Base-by-base conservation (phyloP, 345 rosid genomes). In the Salix purpurea region DNA sequence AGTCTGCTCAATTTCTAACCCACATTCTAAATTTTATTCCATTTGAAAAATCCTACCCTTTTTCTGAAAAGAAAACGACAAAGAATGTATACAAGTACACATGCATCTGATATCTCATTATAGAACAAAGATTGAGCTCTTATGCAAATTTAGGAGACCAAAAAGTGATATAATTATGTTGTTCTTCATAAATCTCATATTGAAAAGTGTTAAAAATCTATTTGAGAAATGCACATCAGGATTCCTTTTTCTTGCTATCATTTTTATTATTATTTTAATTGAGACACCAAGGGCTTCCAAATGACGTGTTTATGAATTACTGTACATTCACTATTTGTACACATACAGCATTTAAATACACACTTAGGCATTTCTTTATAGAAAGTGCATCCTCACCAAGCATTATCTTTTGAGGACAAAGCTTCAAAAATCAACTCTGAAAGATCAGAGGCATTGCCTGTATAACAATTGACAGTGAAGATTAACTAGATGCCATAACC, bases 391-490 rank as follows among this genome's bases (percentile, higher is more conserved):
- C 60, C 88, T 81, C 78, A 91, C 98, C 97, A 94, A 12, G 97
- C 98, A 44, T 73, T 2, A 71, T 94, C 97, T 84, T 83, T 88
- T 12, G 87, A 52, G 19, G 98, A 94, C 84, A 62, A 86, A 72
- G 96, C 98, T 87, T 94, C 98, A 82, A 84, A 94, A 77, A 85
- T 83, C 74, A 92, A 78, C 60, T 89, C 97, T 74, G 89, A 64
- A 13, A 87, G 80, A 83, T 90, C 91, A 39, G 85, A 74, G 34
- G 76, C 81, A 30, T 71, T 74, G 79, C 79, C 90, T 88, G 87
- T 75, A 64, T 44, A 73, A 26, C 5, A 54, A 46, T 21, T n/a
- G n/a, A 7, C 69, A 44, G 21, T 67, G 39, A 76, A 52, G 30
- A 36, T 48, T 48, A 48, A 48, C 21, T 48, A 48, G 54, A 48